Conservation (phyloP, 23 red algal genomes). For the Porphyridium purpureum region DNA sequence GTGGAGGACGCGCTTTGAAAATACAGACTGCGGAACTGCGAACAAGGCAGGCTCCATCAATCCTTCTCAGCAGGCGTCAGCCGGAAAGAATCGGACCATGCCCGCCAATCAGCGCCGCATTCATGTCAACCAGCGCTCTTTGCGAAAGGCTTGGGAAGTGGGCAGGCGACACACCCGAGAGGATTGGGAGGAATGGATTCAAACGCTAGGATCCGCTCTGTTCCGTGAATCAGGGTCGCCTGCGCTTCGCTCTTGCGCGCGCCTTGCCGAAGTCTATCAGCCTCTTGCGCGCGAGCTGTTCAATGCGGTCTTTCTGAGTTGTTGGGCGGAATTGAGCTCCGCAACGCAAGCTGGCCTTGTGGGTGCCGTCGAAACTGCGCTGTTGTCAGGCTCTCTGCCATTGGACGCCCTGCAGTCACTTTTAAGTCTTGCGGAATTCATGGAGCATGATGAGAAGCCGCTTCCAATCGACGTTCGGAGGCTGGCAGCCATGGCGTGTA, state of each 20-base stretch:
- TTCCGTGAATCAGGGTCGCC: slow-evolving; percentile 81
- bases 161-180: slow-evolving; percentile 25
- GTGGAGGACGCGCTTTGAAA: no score
- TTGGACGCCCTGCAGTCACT: slow-evolving; percentile 65
- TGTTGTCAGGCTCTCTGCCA: slow-evolving; percentile 56
- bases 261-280: slow-evolving; percentile 83
- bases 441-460: slow-evolving; percentile 99
- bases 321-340: slow-evolving; percentile 57
- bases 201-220: slow-evolving; percentile 55
- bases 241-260: slow-evolving; percentile 69
- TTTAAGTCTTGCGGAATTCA: slow-evolving; percentile 85
- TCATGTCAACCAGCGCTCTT: slow-evolving; percentile 40
- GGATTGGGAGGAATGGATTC: slow-evolving; percentile 87
- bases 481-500: slow-evolving; percentile 53
- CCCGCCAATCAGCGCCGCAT: no score
- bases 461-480: slow-evolving; percentile 47
- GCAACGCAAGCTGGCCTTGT: slow-evolving; percentile 45
- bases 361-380: slow-evolving; percentile 30
- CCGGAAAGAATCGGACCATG: no score
- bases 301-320: slow-evolving; percentile 89
- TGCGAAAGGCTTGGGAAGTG: slow-evolving; percentile 68
- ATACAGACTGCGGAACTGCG: no score
- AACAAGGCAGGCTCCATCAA: no score
- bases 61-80: no score
- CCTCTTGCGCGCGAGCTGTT: slow-evolving; percentile 71